Evolutionary conservation across 2,329 filamentous ascomycete species (phyloP).

Genomic region (Botrytis fabae): DNA sequence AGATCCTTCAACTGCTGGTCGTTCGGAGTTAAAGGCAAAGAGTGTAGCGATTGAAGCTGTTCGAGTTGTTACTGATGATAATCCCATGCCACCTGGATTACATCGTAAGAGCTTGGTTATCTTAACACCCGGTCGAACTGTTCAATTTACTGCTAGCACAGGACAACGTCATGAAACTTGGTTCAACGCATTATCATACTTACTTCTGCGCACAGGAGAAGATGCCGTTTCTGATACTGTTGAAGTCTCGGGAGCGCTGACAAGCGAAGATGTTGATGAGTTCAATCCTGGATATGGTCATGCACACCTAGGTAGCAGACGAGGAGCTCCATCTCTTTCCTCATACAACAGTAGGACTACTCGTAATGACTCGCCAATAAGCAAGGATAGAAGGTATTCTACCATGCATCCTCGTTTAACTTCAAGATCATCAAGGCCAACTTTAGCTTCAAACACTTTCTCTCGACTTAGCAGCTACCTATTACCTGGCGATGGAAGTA

Average conservation of each 20-base stretch:
- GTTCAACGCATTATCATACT: constrained; percentile 95
- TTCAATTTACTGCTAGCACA: constrained; percentile 94
- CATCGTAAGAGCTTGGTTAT: constrained; percentile 93
- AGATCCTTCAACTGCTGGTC: constrained; percentile 79
- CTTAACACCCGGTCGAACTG: constrained; percentile 79
- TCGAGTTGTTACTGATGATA: constrained; percentile 88
- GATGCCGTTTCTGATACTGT: constrained; percentile 58
- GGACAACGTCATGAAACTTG: constrained; percentile 95
- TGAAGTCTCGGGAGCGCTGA: constrained; percentile 56
- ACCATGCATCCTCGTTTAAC: constrained; percentile 28
- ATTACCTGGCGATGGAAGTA: constrained; percentile 42
- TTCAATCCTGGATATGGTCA: constrained; percentile 66
- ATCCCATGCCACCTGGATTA: constrained; percentile 89
- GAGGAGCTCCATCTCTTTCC: constrained; percentile 65
- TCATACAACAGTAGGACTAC: constrained; percentile 78
- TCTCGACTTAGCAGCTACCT: constrained; percentile 62
- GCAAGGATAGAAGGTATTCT: constrained; percentile 26
- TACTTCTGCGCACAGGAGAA: constrained; percentile 75
- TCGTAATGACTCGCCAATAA: constrained; percentile 62
- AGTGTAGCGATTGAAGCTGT: constrained; percentile 90
- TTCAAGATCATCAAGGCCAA: constrained; percentile 35
- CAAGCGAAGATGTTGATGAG: constrained; percentile 67
- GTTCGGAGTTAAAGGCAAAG: constrained; percentile 75
- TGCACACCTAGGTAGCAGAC: constrained; percentile 45
- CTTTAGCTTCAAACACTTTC: constrained; percentile 48